Evolutionary conservation across 345 rosid species (phyloP).

Genomic region (Bruguiera sexangula): DNA sequence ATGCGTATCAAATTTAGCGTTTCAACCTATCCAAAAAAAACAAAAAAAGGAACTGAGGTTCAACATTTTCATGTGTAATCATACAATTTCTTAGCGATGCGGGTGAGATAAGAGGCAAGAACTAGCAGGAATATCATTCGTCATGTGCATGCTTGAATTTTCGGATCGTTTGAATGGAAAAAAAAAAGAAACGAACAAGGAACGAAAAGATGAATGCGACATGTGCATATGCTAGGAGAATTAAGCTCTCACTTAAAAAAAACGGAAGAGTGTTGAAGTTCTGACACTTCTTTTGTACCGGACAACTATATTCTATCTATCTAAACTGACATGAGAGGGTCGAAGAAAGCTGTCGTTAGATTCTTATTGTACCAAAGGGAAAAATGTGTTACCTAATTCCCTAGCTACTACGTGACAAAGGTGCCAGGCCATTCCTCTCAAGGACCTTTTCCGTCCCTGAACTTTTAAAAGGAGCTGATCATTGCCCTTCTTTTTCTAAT

Average conservation of each 20-base stretch:
- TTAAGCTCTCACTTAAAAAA: neutral
- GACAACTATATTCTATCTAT: slow-evolving; percentile 22
- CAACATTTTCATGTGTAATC: neutral
- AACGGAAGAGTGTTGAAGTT: slow-evolving; percentile 9
- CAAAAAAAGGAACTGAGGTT: no score
- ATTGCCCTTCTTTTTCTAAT: no score
- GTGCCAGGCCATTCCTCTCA: slow-evolving; percentile 1
- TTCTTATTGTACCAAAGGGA: slow-evolving; percentile 1
- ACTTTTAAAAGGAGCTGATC: no score
- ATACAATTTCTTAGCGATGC: neutral
- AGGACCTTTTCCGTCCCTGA: neutral
- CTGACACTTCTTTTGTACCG: slow-evolving; percentile 1
- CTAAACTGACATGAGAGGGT: slow-evolving; percentile 11
- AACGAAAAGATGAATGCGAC: neutral
- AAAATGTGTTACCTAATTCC: neutral
- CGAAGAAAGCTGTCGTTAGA: slow-evolving; percentile 7
- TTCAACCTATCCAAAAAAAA: no score
- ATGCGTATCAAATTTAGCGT: no score
- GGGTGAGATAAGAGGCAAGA: neutral
- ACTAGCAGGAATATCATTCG: slow-evolving; percentile 9
- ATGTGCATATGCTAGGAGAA: slow-evolving; percentile 6
- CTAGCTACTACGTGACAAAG: slow-evolving; percentile 13
- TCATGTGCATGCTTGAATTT: slow-evolving; percentile 13
- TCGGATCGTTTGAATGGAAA: no score
- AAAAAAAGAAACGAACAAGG: neutral